These are phyloP conservation scores for Termitomyces sp. DNA, from an alignment of 768 basidiomycete genomes.

Conservation along the genomic window DNA sequence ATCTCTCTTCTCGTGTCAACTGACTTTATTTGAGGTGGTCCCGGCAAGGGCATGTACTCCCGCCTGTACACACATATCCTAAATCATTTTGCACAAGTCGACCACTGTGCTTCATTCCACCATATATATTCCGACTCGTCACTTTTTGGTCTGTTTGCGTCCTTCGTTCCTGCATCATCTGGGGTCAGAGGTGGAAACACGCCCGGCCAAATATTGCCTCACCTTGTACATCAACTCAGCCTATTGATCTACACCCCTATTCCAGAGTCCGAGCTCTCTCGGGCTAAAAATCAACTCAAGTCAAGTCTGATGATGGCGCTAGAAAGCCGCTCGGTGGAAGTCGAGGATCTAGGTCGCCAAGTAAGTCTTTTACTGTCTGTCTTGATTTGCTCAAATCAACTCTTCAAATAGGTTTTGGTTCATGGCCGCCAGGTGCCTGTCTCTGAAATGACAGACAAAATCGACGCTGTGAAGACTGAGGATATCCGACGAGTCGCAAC, in stretches of 20 bases:
- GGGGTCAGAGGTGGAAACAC: constrained; percentile 56
- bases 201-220: constrained; percentile 68
- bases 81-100: constrained; percentile 89
- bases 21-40: constrained; percentile 56
- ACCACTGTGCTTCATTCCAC: constrained; percentile 95
- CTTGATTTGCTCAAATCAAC: not conserved
- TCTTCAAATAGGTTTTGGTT: constrained; percentile 58
- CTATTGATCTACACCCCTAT: constrained; percentile 67
- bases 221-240: constrained; percentile 86
- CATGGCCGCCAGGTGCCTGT: constrained; percentile 82
- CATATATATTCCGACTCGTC: constrained; percentile 96
- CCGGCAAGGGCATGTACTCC: constrained; percentile 99
- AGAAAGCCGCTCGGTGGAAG: constrained; percentile 79
- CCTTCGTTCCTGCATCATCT: constrained; percentile 65
- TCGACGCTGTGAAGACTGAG: constrained; percentile 68
- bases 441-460: constrained; percentile 86
- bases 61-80: constrained; percentile 94
- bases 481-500: constrained; percentile 73
- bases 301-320: constrained; percentile 91
- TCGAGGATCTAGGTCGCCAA: constrained; percentile 91
- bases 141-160: constrained; percentile 86
- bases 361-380: constrained; percentile 24
- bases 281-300: constrained; percentile 96
- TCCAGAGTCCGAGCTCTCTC: constrained; percentile 62
- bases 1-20: not conserved